Evolutionary conservation across 2,329 filamentous ascomycete genomes (phyloP).

Genomic region (Incumbomyces delicatus): DNA sequence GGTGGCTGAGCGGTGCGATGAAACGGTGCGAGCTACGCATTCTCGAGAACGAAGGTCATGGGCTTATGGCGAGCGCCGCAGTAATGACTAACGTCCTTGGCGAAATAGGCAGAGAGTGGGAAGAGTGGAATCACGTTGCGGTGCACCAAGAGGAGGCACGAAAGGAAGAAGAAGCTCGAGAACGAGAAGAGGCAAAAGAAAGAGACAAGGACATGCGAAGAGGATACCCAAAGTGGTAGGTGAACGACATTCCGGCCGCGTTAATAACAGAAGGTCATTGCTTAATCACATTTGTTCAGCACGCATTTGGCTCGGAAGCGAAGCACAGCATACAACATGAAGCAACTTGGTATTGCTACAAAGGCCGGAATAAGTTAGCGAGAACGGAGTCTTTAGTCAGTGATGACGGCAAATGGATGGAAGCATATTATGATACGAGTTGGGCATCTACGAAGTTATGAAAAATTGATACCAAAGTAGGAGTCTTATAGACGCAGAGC

Average conservation of each 20-base stretch:
- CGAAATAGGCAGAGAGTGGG: slow-evolving; percentile 91
- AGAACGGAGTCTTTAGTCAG: too few relatives aligned
- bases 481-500: too few relatives aligned
- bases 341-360: too few relatives aligned
- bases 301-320: too few relatives aligned
- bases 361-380: too few relatives aligned
- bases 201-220: slow-evolving; percentile 1
- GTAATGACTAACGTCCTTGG: slow-evolving; percentile 94
- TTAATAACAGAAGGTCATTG: too few relatives aligned
- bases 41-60: slow-evolving; percentile 84
- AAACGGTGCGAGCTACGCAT: slow-evolving; percentile 82
- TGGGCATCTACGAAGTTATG: too few relatives aligned
- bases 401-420: too few relatives aligned
- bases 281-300: too few relatives aligned
- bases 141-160: slow-evolving; percentile 34
- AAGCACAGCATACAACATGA: too few relatives aligned
- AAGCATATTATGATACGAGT: too few relatives aligned
- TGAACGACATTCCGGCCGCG: background rate
- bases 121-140: slow-evolving; percentile 63
- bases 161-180: background rate
- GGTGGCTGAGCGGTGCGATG: slow-evolving; percentile 93
- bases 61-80: slow-evolving; percentile 83
- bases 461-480: too few relatives aligned
- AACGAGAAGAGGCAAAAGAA: background rate
- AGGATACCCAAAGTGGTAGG: slow-evolving; percentile 3